phyloP scores from a whole-genome alignment of 805 yeast species.

The Starmera pachycereana region DNA sequence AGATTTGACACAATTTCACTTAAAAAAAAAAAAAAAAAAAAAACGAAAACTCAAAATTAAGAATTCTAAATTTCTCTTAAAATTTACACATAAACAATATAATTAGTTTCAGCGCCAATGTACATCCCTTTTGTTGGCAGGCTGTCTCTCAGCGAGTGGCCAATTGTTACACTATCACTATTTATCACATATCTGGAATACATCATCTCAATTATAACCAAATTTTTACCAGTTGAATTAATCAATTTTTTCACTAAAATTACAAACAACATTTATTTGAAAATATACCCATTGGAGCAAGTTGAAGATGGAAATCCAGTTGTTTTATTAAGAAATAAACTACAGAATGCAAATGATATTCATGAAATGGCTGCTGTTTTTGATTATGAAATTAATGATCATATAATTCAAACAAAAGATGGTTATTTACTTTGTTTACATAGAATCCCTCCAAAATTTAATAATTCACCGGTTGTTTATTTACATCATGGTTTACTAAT shows the following conservation, averaged over 20 bases:
- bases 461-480: constrained; percentile 46
- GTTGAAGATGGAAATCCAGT: constrained; percentile 6
- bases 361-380: constrained; percentile 57
- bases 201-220: constrained; percentile 32
- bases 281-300: constrained; percentile 6
- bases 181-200: constrained; percentile 40
- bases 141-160: constrained; percentile 38
- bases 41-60: too few species aligned
- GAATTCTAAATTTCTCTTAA: too few species aligned
- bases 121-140: constrained; percentile 35
- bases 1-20: too few species aligned
- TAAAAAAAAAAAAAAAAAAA: too few species aligned
- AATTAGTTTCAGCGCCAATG: constrained; percentile 18
- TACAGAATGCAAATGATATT: constrained; percentile 42
- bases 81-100: too few species aligned
- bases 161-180: constrained; percentile 33
- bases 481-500: constrained; percentile 88
- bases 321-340: constrained; percentile 17
- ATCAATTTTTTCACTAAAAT: constrained; percentile 25
- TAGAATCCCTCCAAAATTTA: constrained; percentile 38
- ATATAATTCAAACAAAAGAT: constrained; percentile 68
- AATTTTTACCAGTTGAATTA: constrained; percentile 32
- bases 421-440: constrained; percentile 70
- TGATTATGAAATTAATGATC: constrained; percentile 67
- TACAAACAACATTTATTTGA: constrained; percentile 12